phyloP scores from a whole-genome alignment of 768 basidiomycete genomes.

The Psilocybe cyanescens region DNA sequence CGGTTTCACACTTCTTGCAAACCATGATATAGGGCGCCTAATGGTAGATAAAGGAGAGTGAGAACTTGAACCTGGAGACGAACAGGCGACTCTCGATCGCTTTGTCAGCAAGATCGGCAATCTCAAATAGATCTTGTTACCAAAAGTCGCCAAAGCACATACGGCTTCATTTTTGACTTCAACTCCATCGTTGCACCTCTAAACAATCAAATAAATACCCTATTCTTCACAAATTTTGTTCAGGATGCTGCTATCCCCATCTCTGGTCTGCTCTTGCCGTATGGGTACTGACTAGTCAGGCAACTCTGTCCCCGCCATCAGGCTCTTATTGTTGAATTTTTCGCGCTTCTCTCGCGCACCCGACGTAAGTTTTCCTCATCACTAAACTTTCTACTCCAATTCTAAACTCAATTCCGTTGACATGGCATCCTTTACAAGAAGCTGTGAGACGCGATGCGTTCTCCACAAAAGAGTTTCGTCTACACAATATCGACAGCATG shows the following conservation, averaged over 20 bases:
- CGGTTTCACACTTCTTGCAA: conserved; percentile 86
- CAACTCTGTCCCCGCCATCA: conserved; percentile 42
- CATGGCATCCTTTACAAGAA: conserved; percentile 54
- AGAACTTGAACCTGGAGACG: conserved; percentile 20
- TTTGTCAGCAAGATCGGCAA: conserved; percentile 38
- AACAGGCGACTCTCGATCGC: conserved; percentile 28
- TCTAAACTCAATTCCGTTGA: conserved; percentile 51
- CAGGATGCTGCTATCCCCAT: conserved; percentile 28
- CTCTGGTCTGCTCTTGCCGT: conserved; percentile 40
- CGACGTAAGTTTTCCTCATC: conserved; percentile 36
- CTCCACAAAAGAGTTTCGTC: conserved; percentile 52
- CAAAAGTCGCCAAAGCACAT: conserved; percentile 17
- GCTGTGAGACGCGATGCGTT: conserved; percentile 36
- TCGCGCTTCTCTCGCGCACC: conserved; percentile 35
- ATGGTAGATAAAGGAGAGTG: conserved; percentile 22
- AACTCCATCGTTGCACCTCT: conserved; percentile 35
- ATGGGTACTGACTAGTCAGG: conserved; percentile 38
- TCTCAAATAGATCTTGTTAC: conserved; percentile 22
- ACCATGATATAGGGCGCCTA: conserved; percentile 61
- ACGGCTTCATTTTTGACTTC: conserved; percentile 18
- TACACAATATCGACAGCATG: conserved; percentile 51
- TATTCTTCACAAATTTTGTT: conserved; percentile 38
- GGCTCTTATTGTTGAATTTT: conserved; percentile 57
- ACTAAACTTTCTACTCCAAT: conserved; percentile 41
- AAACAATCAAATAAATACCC: conserved; percentile 35